A percentile compares a stretch with the other conserved stretches of the same genome.
Conservation (phyloP, 306 rosid species). For the Glycine soja region DNA sequence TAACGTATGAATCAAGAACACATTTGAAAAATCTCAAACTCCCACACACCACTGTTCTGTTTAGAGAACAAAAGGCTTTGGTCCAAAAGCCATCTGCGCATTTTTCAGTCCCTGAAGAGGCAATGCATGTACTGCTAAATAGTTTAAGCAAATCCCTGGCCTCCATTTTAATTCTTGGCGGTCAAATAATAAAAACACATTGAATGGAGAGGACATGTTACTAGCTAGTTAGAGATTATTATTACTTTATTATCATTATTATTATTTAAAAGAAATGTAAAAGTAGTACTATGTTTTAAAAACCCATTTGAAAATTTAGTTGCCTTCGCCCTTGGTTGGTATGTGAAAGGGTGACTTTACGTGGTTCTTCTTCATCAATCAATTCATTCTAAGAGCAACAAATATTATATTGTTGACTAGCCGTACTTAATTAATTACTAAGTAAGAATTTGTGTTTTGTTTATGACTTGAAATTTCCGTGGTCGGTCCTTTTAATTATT, state of each 20-base stretch:
- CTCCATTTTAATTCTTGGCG: too few relatives aligned
- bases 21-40: too few relatives aligned
- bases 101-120: background rate
- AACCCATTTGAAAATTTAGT: background rate
- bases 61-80: background rate
- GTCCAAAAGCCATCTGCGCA: background rate
- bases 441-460: too few relatives aligned
- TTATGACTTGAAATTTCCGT: too few relatives aligned
- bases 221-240: background rate
- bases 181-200: background rate
- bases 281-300: background rate
- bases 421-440: background rate
- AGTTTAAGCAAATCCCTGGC: too few relatives aligned
- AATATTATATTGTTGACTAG: background rate
- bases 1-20: too few relatives aligned
- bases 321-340: background rate
- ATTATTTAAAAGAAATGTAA: too few relatives aligned
- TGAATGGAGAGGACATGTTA: background rate
- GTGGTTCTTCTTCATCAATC: too few relatives aligned
- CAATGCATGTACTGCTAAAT: background rate
- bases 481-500: too few relatives aligned
- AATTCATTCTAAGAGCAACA: too few relatives aligned
- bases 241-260: too few relatives aligned
- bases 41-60: too few relatives aligned
- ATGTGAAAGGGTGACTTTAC: background rate